phyloP scores from a whole-genome alignment of 73 alveolate genomes.

The Tetrahymena borealis region DNA sequence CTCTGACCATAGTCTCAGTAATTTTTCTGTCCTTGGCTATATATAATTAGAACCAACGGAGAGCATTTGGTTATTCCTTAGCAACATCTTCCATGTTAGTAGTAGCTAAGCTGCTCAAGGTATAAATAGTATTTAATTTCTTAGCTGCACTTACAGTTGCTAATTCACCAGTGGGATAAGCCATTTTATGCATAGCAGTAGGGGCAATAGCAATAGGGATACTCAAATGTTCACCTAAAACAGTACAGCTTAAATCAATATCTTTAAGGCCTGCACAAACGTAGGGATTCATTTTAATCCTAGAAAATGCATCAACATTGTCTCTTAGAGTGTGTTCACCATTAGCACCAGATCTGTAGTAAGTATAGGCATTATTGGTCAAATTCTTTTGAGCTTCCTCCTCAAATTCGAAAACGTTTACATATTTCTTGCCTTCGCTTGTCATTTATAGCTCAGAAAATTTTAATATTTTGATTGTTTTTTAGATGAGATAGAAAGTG shows the following conservation, averaged over 20 bases:
- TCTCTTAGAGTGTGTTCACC: slow-evolving; percentile 61
- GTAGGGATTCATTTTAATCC: slow-evolving; percentile 51
- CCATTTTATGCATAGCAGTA: slow-evolving; percentile 67
- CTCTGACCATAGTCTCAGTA: slow-evolving; percentile 47
- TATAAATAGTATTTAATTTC: slow-evolving; percentile 33
- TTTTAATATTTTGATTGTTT: background rate
- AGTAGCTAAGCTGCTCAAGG: slow-evolving; percentile 60
- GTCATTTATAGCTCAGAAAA: background rate
- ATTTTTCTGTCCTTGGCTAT: slow-evolving; percentile 48
- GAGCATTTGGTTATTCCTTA: slow-evolving; percentile 39
- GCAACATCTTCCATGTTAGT: slow-evolving; percentile 60
- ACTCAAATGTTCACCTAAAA: slow-evolving; percentile 53
- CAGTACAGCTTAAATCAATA: slow-evolving; percentile 45
- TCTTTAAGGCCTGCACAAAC: slow-evolving; percentile 50
- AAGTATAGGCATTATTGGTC: slow-evolving; percentile 28
- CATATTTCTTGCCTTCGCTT: slow-evolving; percentile 9
- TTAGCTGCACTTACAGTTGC: slow-evolving; percentile 66
- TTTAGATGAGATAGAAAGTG: too few species aligned
- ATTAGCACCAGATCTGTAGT: slow-evolving; percentile 64
- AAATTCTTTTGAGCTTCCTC: slow-evolving; percentile 8
- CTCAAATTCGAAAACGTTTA: slow-evolving; percentile 23
- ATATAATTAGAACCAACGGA: slow-evolving; percentile 32
- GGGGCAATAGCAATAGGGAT: slow-evolving; percentile 80
- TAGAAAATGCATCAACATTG: slow-evolving; percentile 45
- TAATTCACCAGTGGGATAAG: slow-evolving; percentile 69